phyloP scores from a whole-genome alignment of 768 basidiomycete species.

The Dacryopinax primogenitus region DNA sequence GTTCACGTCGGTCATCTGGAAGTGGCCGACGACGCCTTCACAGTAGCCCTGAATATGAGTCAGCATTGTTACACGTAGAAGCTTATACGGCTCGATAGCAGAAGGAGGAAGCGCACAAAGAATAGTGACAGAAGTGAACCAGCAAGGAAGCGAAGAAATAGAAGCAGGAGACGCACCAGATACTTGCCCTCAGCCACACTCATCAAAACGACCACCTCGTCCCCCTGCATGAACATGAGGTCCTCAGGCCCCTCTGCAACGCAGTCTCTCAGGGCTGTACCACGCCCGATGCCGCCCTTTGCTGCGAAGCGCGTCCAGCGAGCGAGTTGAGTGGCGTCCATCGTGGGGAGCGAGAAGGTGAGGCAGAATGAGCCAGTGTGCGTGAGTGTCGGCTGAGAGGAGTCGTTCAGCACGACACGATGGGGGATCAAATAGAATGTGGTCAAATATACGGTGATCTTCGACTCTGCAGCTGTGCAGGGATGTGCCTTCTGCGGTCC shows the following conservation, averaged over 20 bases:
- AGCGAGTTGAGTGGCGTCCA: slow-evolving; percentile 61
- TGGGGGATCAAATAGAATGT: too few relatives aligned
- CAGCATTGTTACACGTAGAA: neutral
- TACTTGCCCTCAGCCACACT: slow-evolving; percentile 50
- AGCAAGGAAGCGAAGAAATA: too few relatives aligned
- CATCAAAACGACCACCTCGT: slow-evolving; percentile 67
- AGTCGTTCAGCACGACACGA: too few relatives aligned
- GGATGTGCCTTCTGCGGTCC: too few relatives aligned
- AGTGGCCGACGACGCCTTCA: slow-evolving; percentile 74
- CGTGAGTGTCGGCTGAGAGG: too few relatives aligned
- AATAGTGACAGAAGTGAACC: too few relatives aligned
- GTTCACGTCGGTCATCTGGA: slow-evolving; percentile 47
- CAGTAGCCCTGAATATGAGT: slow-evolving; percentile 52
- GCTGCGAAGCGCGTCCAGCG: slow-evolving; percentile 75
- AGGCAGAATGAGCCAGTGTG: too few relatives aligned
- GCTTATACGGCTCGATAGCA: neutral
- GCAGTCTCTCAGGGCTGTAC: slow-evolving; percentile 60
- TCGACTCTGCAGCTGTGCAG: too few relatives aligned
- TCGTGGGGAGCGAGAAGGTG: slow-evolving; percentile 19
- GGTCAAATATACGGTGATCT: too few relatives aligned
- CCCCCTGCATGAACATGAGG: slow-evolving; percentile 79
- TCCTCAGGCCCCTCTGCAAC: slow-evolving; percentile 61
- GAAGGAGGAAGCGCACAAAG: too few relatives aligned
- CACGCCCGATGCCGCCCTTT: slow-evolving; percentile 75
- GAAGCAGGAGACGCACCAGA: slow-evolving; percentile 38